Evolutionary conservation across 352 stramenopile species (phyloP), one percentile per base, ranked within the genome.

Genomic region (Elongisporangium undulatum): DNA sequence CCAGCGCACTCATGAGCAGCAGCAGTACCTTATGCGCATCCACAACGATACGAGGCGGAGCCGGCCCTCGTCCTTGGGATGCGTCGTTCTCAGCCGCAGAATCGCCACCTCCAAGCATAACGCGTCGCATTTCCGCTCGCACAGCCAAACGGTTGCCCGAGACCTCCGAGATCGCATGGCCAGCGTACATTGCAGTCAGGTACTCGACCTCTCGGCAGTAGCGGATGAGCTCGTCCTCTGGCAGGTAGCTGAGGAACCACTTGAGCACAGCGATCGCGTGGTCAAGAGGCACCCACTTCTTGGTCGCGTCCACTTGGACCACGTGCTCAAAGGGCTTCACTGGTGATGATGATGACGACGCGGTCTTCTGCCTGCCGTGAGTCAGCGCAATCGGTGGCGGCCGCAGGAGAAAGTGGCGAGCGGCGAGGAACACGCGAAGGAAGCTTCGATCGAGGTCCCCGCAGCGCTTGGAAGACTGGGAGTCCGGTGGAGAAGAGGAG

Each of bases 141-240:
- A 92, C 80, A 10, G 80, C 79, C 17, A 92, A 60, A 16, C 80
- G 72, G 55, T 90, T 90, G 29, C 80, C 82, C 16, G 69, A 64
- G 17, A 86, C 73, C 51, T 90, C 82, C 0, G 68, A 74, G 15
- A 92, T 59, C 0, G 67, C 72, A 0, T 63, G 58, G 7, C 79
- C 79, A 13, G 77, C 67, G 23, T 79, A 89, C 20, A 89, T 86
- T 17, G 70, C 82, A 0, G 82, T 89, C 58, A 56, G 86, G 61
- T 90, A 64, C 51, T 92, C 82, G 16, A 92, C 75, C 61, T 92
- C 77, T n/a, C 82, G 71, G 24, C 80, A 92, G 55, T 87, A 90
- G 8, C 54, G 51, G 20, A 82, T 75, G 15, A 83, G 62, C 2
- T 39, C 63, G n/a, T 89, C 74, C 20, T 89, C 80, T 1, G 76